A percentile compares a stretch with the other conserved stretches of the same genome.
Conservation (phyloP, 1,284 basidiomycete species). For the Marasmius oreades region DNA sequence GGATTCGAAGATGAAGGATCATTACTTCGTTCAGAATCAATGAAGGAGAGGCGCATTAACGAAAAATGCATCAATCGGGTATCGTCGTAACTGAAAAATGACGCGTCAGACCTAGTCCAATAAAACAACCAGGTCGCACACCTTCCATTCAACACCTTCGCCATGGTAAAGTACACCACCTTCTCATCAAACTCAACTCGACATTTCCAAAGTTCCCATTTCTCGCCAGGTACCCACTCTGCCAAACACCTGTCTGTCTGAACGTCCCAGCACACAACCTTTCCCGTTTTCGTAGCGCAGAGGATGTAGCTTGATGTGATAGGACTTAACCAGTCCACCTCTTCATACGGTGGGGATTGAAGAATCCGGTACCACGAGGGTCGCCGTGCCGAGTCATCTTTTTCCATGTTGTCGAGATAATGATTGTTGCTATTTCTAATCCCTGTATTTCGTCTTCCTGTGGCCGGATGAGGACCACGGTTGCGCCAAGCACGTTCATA, state of each 20-base stretch:
- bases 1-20: slow-evolving; percentile 22
- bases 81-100: slow-evolving; percentile 35
- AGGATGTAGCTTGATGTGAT: slow-evolving; percentile 71
- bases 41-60: slow-evolving; percentile 51
- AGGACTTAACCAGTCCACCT: slow-evolving; percentile 72
- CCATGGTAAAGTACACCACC: slow-evolving; percentile 73
- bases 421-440: slow-evolving; percentile 19
- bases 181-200: slow-evolving; percentile 68
- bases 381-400: slow-evolving; percentile 32
- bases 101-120: too few species aligned
- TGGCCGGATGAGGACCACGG: slow-evolving; percentile 52
- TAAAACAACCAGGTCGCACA: slow-evolving; percentile 29
- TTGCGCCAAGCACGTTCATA: slow-evolving; percentile 62
- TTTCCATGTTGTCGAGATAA: slow-evolving; percentile 15
- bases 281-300: slow-evolving; percentile 68
- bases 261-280: slow-evolving; percentile 76
- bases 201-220: slow-evolving; percentile 76
- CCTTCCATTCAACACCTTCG: slow-evolving; percentile 51
- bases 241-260: slow-evolving; percentile 54
- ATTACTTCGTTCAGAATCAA: slow-evolving; percentile 35
- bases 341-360: slow-evolving; percentile 56
- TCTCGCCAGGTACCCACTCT: slow-evolving; percentile 60
- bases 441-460: slow-evolving; percentile 11
- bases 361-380: slow-evolving; percentile 59
- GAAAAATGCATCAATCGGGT: slow-evolving; percentile 53